phyloP scores from a whole-genome alignment of 1,139 yeast species.

The Geotrichum australiense region DNA sequence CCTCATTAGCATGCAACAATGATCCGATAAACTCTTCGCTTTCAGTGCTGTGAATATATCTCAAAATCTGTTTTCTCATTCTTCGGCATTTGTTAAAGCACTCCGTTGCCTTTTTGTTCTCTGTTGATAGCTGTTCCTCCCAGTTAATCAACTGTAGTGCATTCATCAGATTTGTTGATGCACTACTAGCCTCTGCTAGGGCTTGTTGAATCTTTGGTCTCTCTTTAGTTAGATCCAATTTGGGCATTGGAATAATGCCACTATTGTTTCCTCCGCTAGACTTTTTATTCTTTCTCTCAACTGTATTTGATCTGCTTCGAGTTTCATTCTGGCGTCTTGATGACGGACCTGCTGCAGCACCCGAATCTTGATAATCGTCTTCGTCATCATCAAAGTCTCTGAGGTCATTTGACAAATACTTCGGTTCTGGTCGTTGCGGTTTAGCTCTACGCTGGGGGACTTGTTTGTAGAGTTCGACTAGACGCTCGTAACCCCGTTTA shows the following conservation, averaged over 20 bases:
- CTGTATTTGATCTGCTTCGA: constrained; percentile 9
- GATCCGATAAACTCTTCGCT: constrained; percentile 81
- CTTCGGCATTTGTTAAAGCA: constrained; percentile 70
- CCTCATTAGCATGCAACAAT: constrained; percentile 82
- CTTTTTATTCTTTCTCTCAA: constrained; percentile 7
- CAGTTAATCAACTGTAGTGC: constrained; percentile 49
- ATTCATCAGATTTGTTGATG: constrained; percentile 67
- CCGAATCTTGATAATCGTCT: constrained; percentile 17
- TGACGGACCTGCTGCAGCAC: constrained; percentile 3
- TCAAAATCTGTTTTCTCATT: constrained; percentile 66
- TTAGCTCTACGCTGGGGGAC: constrained; percentile 33
- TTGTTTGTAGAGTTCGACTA: constrained; percentile 45
- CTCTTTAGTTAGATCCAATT: constrained; percentile 57
- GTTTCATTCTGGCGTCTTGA: constrained; percentile 8
- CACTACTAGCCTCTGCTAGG: constrained; percentile 70
- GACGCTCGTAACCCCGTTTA: constrained; percentile 44
- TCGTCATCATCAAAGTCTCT: constrained; percentile 27
- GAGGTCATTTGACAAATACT: constrained; percentile 24
- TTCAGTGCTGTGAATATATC: constrained; percentile 75
- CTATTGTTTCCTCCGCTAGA: constrained; percentile 10
- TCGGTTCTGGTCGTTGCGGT: constrained; percentile 33
- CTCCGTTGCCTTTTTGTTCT: constrained; percentile 50
- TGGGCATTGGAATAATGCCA: constrained; percentile 16
- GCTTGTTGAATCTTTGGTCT: constrained; percentile 62
- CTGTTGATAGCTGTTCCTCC: constrained; percentile 50